Conservation (phyloP, 2,329 filamentous ascomycete species). For the Cercospora sp. region DNA sequence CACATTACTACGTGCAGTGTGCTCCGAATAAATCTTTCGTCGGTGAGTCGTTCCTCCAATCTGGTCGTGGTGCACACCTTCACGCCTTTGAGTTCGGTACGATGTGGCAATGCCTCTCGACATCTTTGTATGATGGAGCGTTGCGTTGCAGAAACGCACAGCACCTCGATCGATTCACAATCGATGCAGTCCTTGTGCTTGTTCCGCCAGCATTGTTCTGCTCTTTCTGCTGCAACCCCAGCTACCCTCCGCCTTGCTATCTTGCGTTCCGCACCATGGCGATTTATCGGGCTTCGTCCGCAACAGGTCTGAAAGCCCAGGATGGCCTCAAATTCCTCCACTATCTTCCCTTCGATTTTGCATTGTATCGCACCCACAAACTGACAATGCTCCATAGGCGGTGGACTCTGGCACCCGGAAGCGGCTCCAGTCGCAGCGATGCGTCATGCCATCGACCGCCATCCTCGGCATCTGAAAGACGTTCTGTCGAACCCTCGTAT, state of each 20-base stretch:
- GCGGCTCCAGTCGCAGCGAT: constrained; percentile 64
- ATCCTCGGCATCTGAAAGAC: constrained; percentile 68
- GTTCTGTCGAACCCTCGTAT: constrained; percentile 64
- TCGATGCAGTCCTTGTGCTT: neutral
- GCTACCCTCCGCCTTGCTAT: neutral
- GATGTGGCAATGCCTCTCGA: neutral
- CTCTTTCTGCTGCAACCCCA: neutral
- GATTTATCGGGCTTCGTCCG: neutral
- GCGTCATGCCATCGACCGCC: constrained; percentile 72
- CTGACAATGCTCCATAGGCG: constrained; percentile 51
- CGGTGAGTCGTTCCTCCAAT: constrained; percentile 53
- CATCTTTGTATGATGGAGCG: neutral
- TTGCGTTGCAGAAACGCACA: neutral
- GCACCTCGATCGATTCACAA: neutral
- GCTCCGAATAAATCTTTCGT: constrained; percentile 72
- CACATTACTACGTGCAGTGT: constrained; percentile 83
- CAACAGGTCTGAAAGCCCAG: neutral
- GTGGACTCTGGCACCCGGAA: constrained; percentile 80
- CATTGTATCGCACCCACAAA: neutral
- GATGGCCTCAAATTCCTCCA: neutral
- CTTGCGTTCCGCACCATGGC: neutral
- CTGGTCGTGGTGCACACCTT: neutral
- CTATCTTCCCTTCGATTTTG: neutral
- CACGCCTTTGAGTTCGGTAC: neutral
- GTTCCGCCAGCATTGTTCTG: neutral